Percentiles rank a stretch among this genome's conserved stretches.
phyloP scores from a whole-genome alignment of 208 protist genomes.

The Leishmania lainsoni region DNA sequence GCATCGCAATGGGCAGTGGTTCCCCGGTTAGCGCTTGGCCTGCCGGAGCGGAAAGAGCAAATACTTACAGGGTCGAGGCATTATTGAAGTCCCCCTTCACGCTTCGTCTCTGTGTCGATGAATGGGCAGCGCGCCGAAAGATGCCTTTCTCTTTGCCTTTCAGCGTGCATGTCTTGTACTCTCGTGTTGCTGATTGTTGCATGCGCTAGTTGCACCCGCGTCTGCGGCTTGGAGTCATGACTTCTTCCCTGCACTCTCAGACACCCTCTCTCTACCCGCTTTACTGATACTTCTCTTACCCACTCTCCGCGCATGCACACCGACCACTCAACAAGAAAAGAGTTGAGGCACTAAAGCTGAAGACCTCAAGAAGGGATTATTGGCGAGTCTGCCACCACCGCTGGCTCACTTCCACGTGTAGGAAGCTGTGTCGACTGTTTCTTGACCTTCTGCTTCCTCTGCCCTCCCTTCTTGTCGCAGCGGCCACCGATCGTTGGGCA shows the following conservation, averaged over 20 bases:
- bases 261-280: background rate
- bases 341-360: background rate
- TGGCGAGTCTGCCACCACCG: background rate
- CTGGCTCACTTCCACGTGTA: too few relatives aligned
- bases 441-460: slow-evolving; percentile 5
- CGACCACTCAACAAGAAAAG: background rate
- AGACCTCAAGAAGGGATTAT: background rate
- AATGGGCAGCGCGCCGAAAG: too few relatives aligned
- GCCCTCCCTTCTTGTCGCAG: background rate
- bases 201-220: background rate
- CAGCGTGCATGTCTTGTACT: background rate
- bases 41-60: background rate
- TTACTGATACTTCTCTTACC: background rate
- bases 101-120: too few relatives aligned
- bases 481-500: background rate
- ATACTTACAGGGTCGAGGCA: background rate
- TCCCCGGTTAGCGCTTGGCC: background rate
- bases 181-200: background rate
- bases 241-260: background rate
- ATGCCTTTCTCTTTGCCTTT: background rate
- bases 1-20: background rate
- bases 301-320: too few relatives aligned
- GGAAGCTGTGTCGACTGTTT: background rate
- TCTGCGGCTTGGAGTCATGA: background rate
- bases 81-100: too few relatives aligned